These are phyloP conservation scores for rapeseed (Brassica napus) DNA, from an alignment of 345 rosid genomes.

Conservation along the genomic window DNA sequence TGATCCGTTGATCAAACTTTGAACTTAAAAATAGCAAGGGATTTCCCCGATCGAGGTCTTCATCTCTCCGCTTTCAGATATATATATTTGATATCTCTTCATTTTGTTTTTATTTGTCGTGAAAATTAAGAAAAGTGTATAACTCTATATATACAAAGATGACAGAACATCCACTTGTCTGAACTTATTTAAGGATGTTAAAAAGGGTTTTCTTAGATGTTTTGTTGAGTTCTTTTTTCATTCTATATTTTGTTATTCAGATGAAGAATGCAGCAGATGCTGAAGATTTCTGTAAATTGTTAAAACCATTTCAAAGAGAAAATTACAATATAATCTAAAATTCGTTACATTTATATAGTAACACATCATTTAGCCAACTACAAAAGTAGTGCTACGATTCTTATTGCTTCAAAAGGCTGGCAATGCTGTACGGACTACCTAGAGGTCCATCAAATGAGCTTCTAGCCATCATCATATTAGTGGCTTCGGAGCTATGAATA, in stretches of 20 bases:
- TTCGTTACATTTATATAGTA: background rate
- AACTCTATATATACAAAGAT: background rate
- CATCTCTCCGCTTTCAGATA: background rate
- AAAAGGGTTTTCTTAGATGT: background rate
- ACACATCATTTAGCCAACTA: background rate
- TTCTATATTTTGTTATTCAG: background rate
- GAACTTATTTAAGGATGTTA: background rate
- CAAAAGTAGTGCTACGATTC: background rate
- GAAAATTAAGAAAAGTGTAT: background rate
- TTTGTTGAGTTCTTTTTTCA: background rate
- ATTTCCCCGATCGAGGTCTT: background rate
- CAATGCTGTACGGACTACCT: constrained; percentile 24
- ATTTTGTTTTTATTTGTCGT: background rate
- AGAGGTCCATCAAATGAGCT: constrained; percentile 16
- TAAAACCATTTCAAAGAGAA: background rate
- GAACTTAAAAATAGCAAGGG: background rate
- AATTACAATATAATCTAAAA: background rate
- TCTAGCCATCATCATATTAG: constrained; percentile 34
- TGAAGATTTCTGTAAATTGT: background rate
- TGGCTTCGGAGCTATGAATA: constrained; percentile 48
- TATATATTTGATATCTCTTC: background rate
- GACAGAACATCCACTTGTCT: background rate
- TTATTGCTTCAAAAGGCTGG: constrained; percentile 6
- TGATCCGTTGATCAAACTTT: background rate
- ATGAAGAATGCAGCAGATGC: background rate